Base-by-base conservation (phyloP, 2,329 filamentous ascomycete species). In the Coniochaeta hoffmannii region DNA sequence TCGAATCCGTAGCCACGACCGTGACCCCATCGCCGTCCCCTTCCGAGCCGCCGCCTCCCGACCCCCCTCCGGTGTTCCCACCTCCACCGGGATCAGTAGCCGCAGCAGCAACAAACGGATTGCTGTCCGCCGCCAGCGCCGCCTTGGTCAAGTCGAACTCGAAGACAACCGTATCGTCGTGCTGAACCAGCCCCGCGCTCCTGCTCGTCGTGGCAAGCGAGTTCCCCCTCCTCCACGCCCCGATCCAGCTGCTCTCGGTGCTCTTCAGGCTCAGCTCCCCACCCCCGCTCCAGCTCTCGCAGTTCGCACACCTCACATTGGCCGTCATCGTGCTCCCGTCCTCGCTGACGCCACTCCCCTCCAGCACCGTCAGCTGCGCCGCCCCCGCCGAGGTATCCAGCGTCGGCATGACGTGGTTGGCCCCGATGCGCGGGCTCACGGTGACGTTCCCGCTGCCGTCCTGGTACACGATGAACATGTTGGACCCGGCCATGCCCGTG, bases 391-490 rank as follows among this genome's bases (percentile, higher is more conserved):
- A 64, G 1, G 69, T 70, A 66, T 79, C 77, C 38, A 70, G 64
- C 26, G 67, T 50, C 0, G 85, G 85, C 70, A 72, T 67, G 34
- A 65, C 59, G 59, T 86, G 72, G 8, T 74, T 73, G 0, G 62
- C 69, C 30, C 77, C 80, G 3, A 66, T 62, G 22, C 85, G 78
- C 1, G 82, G 75, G 58, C 82, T 86, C 54, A 87, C 64, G 1
- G 84, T 87, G 24, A 87, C 74, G 63, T 86, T 86, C 58, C 78
- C 78, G 3, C 62, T 60, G 57, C 81, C 80, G 59, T 83, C 74
- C 49, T 79, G 69, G 66, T 87, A 87, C 60, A 86, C 73, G 63
- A 87, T 60, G 64, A 87, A 86, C 56, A 87, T 84, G 64, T 83
- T 78, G 52, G 83, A 67, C 31, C 75, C 78, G 14, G 65, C 38